Conservation (phyloP, 139 green algal species). For the Spirogloea muscicola region DNA sequence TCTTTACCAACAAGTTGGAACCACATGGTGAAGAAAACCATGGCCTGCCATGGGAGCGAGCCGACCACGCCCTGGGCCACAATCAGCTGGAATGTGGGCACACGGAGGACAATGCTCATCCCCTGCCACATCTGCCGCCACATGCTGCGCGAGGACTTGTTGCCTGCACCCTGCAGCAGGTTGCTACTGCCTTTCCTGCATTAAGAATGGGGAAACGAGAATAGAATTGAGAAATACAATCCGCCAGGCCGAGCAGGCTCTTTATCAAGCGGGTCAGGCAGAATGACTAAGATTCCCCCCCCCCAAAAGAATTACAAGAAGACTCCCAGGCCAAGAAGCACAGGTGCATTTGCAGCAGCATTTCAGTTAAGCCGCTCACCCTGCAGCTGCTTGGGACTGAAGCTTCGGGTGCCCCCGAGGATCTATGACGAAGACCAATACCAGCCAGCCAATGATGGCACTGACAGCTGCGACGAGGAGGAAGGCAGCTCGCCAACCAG, state of each 20-base stretch:
- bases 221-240: too few relatives aligned
- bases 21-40: conserved; percentile 51
- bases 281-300: too few relatives aligned
- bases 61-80: conserved; percentile 39
- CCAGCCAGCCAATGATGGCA: conserved; percentile 9
- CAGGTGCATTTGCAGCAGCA: too few relatives aligned
- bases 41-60: conserved; percentile 35
- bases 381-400: too few relatives aligned
- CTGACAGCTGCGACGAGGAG: conserved; percentile 33
- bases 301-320: too few relatives aligned
- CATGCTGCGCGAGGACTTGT: background rate
- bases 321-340: too few relatives aligned
- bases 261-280: too few relatives aligned
- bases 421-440: conserved; percentile 22
- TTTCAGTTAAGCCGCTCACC: too few relatives aligned
- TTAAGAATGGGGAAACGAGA: too few relatives aligned
- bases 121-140: conserved; percentile 1
- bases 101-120: conserved; percentile 2
- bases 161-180: too few relatives aligned
- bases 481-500: conserved; percentile 43
- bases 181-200: too few relatives aligned
- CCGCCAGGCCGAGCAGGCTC: too few relatives aligned
- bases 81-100: conserved; percentile 47
- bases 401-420: conserved; percentile 2
- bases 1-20: conserved; percentile 33